Evolutionary conservation across 495 filamentous ascomycete genomes (phyloP), one percentile per base, ranked within the genome.

Genomic region (Rusavskia elegans): DNA sequence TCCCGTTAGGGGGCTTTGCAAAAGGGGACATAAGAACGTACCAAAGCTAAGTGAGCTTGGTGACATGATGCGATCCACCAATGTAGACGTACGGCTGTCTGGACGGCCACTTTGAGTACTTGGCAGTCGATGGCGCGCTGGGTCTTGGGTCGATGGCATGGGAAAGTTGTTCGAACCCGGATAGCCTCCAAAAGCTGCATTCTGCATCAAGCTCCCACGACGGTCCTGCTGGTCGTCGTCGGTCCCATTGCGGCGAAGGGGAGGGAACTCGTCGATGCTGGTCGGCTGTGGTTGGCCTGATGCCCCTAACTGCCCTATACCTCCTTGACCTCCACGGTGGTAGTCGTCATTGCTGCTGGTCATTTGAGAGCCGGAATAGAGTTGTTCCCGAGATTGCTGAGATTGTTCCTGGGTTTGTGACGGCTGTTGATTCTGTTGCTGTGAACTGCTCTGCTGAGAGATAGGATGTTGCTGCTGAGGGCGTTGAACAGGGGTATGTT

Each of bases 221-320:
- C 80, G 76, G 55, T 87, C 84, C 55, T 83, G 82, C 27, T 76
- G 79, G 53, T 84, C 71, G 14, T 92, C 87, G 27, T 81, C 80
- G 51, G 81, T 77, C 27, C 73, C 72, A 52, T 79, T 81, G 52
- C 85, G 79, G 48, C 85, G 83, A 49, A 92, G 68, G 11, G 89
- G 83, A 41, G 89, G 89, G 50, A 93, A 93, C 10, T 93, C 88
- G 21, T 95, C 87, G 20, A 83, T 80, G 56, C 75, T 82, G 52
- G 70, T 78, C 14, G 78, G 74, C 54, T 83, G 84, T 20, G 79
- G 76, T 53, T 90, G 85, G 37, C 62, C 63, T 41, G 68, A 65
- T 5, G 66, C 53, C 56, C 72, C 60, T 65, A 76, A 59, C 73
- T 84, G 62, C 62, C 73, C 63, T 62, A 77, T 68, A 38, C 80